Base-by-base conservation (phyloP, 495 filamentous ascomycete species). In the Aspergillus carlsbadensis region DNA sequence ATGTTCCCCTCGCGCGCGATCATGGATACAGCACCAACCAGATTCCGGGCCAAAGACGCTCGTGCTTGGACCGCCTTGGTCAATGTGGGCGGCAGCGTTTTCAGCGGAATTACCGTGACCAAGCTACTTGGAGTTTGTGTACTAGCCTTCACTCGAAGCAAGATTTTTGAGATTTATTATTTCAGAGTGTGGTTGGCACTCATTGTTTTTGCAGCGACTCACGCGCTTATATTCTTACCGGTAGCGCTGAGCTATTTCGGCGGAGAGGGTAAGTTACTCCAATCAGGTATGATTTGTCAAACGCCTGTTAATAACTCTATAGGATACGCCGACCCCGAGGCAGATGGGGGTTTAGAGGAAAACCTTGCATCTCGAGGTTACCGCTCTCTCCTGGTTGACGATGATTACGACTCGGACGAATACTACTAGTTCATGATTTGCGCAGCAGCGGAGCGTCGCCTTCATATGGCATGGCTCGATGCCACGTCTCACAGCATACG, bases 161-260 rank as follows among this genome's bases (percentile, higher is more conserved):
- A 97, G 82, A 98, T 99, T 68, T 99, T 99, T 66, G 95, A 98
- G 78, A 89, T 98, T 52, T 99, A 98, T 71, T 99, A 98, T 69
- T 99, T 99, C 76, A 79, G 94, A 7, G 88, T 99, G 34, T 99
- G 94, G 94, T 67, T 96, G 18, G 87, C 92, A 41, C 78, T 99
- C 57, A 91, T 98, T 35, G 60, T 91, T 18, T 90, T 96, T 57
- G 95, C 91, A n/a, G 90, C 91, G 18, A 77, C 81, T 0, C 94
- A 99, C 69, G 90, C 92, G 10, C 78, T 99, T 14, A 81, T 99
- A 2, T 96, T 96, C 71, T 73, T 99, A 57, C 94, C 94, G 0
- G 95, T 97, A 6, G 89, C 87, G 24, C 78, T 99, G 56, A 93
- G 89, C 64, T 79, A 96, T 37, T 76, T 90, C 55, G 94, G 94